phyloP scores from a whole-genome alignment of 306 rosid genomes.

The Inga oerstediana region DNA sequence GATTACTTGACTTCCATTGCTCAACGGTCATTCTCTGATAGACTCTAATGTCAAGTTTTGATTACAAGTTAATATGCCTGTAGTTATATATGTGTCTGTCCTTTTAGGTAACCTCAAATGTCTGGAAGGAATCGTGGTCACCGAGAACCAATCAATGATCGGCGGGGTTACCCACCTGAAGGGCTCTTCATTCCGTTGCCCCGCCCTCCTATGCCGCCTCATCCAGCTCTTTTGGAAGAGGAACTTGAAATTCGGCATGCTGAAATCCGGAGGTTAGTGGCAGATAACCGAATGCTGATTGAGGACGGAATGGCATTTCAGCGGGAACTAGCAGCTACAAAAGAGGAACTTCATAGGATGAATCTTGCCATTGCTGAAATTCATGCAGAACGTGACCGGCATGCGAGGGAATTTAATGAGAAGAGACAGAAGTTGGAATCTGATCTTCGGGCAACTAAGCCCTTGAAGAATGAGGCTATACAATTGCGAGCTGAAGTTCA shows the following conservation, averaged over 20 bases:
- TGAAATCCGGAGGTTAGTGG: constrained; percentile 64
- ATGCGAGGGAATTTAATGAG: constrained; percentile 70
- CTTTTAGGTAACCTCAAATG: constrained; percentile 56
- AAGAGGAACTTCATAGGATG: constrained; percentile 86
- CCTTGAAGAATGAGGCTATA: constrained; percentile 67
- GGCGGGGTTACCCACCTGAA: constrained; percentile 73
- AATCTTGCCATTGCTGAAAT: constrained; percentile 70
- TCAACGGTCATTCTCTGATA: background rate
- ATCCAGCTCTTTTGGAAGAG: constrained; percentile 77
- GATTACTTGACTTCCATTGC: background rate
- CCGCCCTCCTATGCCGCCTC: constrained; percentile 57
- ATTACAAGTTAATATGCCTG: background rate
- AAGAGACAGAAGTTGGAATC: constrained; percentile 72
- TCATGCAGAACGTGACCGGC: constrained; percentile 62
- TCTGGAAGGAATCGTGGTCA: constrained; percentile 66
- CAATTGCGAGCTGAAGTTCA: constrained; percentile 76
- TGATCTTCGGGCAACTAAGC: constrained; percentile 73
- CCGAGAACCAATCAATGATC: constrained; percentile 53
- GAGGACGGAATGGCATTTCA: constrained; percentile 72
- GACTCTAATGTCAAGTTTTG: background rate
- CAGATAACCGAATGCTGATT: constrained; percentile 70
- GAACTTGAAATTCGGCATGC: constrained; percentile 72
- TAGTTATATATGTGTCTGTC: background rate
- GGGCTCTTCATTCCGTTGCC: constrained; percentile 61
- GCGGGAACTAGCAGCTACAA: constrained; percentile 66